Evolutionary conservation across 352 stramenopile genomes (phyloP).

Genomic region (Elongisporangium undulatum): DNA sequence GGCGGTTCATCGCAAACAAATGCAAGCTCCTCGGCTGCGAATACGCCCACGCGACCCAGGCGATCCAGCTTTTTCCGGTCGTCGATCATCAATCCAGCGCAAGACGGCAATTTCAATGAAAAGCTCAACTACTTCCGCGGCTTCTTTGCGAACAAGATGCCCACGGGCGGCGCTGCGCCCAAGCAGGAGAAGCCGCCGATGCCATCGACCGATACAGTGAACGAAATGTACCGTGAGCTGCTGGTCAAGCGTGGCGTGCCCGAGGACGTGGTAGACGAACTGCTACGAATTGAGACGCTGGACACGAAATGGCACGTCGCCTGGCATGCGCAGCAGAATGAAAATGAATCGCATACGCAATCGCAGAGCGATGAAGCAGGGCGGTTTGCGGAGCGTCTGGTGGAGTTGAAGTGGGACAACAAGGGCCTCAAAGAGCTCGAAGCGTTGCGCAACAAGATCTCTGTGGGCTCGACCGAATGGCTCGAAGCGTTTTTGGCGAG

Average conservation of each 20-base stretch:
- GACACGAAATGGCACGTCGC: slow-evolving; percentile 87
- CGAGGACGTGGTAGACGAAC: slow-evolving; percentile 81
- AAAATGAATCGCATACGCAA: slow-evolving; percentile 63
- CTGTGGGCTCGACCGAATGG: slow-evolving; percentile 68
- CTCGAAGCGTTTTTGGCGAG: slow-evolving; percentile 65
- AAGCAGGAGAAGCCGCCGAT: slow-evolving; percentile 65
- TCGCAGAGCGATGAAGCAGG: slow-evolving; percentile 51
- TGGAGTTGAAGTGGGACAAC: slow-evolving; percentile 84
- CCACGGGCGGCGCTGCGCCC: slow-evolving; percentile 53
- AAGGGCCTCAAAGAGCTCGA: slow-evolving; percentile 73
- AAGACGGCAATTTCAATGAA: slow-evolving; percentile 81
- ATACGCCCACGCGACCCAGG: slow-evolving; percentile 27
- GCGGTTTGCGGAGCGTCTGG: slow-evolving; percentile 67
- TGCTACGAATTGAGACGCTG: slow-evolving; percentile 75
- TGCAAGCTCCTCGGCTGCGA: not conserved
- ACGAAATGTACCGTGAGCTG: slow-evolving; percentile 84
- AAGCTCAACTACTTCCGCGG: slow-evolving; percentile 84
- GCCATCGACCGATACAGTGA: slow-evolving; percentile 63
- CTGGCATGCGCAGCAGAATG: slow-evolving; percentile 81
- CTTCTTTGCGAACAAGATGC: slow-evolving; percentile 81
- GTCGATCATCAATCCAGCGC: slow-evolving; percentile 58
- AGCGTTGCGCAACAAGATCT: slow-evolving; percentile 63
- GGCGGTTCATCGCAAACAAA: not conserved
- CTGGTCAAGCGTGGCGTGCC: slow-evolving; percentile 75
- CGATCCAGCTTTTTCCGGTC: slow-evolving; percentile 74